These are phyloP conservation scores for Cucumis hystrix DNA, from an alignment of 306 rosid species.

Conservation along the genomic window DNA sequence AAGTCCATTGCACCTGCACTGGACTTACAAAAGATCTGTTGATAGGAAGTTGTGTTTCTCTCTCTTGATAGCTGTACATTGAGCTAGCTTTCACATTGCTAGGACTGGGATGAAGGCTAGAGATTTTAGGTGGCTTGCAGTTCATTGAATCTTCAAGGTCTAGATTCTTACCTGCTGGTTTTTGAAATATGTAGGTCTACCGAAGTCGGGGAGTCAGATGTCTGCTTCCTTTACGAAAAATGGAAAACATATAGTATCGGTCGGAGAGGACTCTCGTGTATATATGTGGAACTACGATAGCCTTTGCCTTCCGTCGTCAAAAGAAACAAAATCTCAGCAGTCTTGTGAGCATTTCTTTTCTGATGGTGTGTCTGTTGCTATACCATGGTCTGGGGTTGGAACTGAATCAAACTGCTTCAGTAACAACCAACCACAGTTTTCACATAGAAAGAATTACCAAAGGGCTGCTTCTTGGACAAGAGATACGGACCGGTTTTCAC, in stretches of 20 bases:
- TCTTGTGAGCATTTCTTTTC: constrained; percentile 67
- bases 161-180: constrained; percentile 5
- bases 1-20: not conserved
- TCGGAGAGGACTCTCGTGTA: constrained; percentile 63
- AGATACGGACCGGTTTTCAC: constrained; percentile 35
- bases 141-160: not conserved
- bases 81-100: not conserved
- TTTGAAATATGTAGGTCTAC: constrained; percentile 30
- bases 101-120: not conserved
- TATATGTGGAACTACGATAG: constrained; percentile 56
- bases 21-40: not conserved
- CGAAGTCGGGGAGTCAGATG: constrained; percentile 66
- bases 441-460: not conserved
- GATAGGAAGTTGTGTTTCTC: not conserved
- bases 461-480: constrained; percentile 15
- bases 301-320: constrained; percentile 11
- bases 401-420: not conserved
- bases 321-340: constrained; percentile 29
- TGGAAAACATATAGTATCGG: constrained; percentile 56
- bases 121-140: not conserved
- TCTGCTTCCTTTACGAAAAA: constrained; percentile 53
- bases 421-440: not conserved
- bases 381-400: constrained; percentile 63
- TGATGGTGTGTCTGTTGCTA: constrained; percentile 53
- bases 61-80: not conserved